Conservation (phyloP, 208 protist genomes). For the Leishmania aethiopica region DNA sequence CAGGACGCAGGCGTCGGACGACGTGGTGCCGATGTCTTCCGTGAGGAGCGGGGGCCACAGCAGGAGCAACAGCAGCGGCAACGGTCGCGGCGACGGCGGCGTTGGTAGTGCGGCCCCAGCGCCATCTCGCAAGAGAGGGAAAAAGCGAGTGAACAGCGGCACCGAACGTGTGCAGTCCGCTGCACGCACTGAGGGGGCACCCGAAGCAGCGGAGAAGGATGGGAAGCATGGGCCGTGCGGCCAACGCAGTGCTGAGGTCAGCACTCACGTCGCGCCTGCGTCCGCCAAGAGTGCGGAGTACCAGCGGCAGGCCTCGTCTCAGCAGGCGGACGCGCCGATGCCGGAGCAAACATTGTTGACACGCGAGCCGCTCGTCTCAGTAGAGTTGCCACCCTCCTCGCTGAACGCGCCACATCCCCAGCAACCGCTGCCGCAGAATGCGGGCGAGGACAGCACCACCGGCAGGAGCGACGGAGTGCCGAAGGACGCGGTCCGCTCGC, state of each 20-base stretch:
- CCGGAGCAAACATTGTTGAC: not conserved
- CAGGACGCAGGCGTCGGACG: not conserved
- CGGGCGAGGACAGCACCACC: not conserved
- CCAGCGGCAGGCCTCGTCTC: not conserved
- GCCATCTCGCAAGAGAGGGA: conserved; percentile 22
- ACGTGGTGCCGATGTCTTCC: not conserved
- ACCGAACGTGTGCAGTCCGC: conserved; percentile 13
- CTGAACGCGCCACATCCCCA: not conserved
- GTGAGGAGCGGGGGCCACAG: not conserved
- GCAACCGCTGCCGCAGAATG: not conserved
- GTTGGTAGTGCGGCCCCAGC: conserved; percentile 7
- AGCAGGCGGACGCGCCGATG: not conserved
- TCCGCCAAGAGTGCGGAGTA: not conserved
- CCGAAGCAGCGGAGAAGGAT: not conserved
- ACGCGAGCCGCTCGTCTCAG: not conserved
- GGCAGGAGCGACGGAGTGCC: not conserved
- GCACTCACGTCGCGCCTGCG: not conserved
- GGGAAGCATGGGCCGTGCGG: not conserved
- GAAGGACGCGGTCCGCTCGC: not conserved
- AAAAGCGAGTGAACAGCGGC: conserved; percentile 5
- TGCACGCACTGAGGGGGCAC: conserved; percentile 4
- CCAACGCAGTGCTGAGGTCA: not conserved
- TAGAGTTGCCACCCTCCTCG: not conserved
- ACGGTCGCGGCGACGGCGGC: not conserved
- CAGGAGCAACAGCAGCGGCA: conserved; percentile 17